These are phyloP conservation scores for Hydnomerulius pinastri DNA, from an alignment of 768 basidiomycete species.

Conservation along the genomic window DNA sequence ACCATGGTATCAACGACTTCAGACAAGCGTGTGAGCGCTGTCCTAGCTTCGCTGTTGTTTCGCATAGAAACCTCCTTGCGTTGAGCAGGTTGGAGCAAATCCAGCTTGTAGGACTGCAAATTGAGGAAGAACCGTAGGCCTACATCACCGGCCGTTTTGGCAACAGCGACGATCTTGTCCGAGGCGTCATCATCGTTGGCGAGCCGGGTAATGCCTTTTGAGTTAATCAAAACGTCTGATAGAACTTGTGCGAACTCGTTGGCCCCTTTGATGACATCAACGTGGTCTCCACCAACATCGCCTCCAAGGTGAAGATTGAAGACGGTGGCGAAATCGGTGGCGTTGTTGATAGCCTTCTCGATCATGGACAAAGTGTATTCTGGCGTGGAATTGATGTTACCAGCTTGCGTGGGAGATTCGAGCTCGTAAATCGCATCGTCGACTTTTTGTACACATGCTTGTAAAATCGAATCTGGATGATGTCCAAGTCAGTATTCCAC, in stretches of 20 bases:
- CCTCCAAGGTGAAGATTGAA: slow-evolving; percentile 90
- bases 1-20: slow-evolving; percentile 84
- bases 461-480: slow-evolving; percentile 85
- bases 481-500: slow-evolving; percentile 11
- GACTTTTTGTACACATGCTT: slow-evolving; percentile 95
- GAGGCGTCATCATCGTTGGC: slow-evolving; percentile 89
- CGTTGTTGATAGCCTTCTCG: slow-evolving; percentile 92
- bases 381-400: slow-evolving; percentile 96
- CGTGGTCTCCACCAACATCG: slow-evolving; percentile 89
- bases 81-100: slow-evolving; percentile 69
- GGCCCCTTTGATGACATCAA: slow-evolving; percentile 96
- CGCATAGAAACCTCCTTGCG: slow-evolving; percentile 87
- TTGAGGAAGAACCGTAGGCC: slow-evolving; percentile 93
- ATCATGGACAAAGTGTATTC: slow-evolving; percentile 99
- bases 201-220: slow-evolving; percentile 94
- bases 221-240: slow-evolving; percentile 88
- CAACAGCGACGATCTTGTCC: slow-evolving; percentile 85
- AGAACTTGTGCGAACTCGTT: slow-evolving; percentile 96
- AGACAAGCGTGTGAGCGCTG: slow-evolving; percentile 80
- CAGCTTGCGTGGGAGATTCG: slow-evolving; percentile 92
- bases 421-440: slow-evolving; percentile 98
- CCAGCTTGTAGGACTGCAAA: slow-evolving; percentile 92
- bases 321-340: slow-evolving; percentile 93
- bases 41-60: slow-evolving; percentile 85
- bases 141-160: slow-evolving; percentile 84